A percentile compares a stretch with the other conserved stretches of the same genome.
These are phyloP conservation scores for Phytophthora syringae DNA, from an alignment of 352 stramenopile species.

Conservation along the genomic window DNA sequence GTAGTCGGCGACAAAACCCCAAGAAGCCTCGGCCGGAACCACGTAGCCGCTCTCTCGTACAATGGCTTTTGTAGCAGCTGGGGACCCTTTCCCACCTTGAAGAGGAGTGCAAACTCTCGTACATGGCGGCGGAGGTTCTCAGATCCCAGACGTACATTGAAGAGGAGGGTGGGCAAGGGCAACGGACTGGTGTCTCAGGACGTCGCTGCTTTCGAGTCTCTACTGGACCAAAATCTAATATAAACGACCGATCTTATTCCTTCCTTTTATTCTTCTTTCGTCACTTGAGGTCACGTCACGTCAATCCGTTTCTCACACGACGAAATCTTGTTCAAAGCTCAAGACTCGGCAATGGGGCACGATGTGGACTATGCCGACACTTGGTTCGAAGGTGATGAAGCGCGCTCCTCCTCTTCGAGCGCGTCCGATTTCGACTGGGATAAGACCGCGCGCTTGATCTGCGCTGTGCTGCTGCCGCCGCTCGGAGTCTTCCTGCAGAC, in stretches of 20 bases:
- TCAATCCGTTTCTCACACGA: too few species aligned
- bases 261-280: slow-evolving; percentile 11
- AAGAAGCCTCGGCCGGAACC: too few species aligned
- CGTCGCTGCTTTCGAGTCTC: neutral
- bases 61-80: slow-evolving; percentile 10
- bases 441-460: slow-evolving; percentile 54
- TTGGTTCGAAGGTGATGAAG: slow-evolving; percentile 39
- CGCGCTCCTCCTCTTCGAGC: slow-evolving; percentile 21
- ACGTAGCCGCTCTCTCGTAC: slow-evolving; percentile 30
- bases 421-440: slow-evolving; percentile 41
- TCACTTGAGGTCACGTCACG: slow-evolving; percentile 16
- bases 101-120: slow-evolving; percentile 44
- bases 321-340: slow-evolving; percentile 5
- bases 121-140: slow-evolving; percentile 18
- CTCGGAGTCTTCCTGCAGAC: slow-evolving; percentile 64
- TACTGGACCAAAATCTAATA: slow-evolving; percentile 25
- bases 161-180: slow-evolving; percentile 30
- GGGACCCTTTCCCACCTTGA: slow-evolving; percentile 26
- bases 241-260: slow-evolving; percentile 25
- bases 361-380: slow-evolving; percentile 21
- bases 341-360: slow-evolving; percentile 20
- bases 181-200: neutral
- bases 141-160: slow-evolving; percentile 28
- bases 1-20: too few species aligned
- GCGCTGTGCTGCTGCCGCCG: slow-evolving; percentile 53